A percentile compares a stretch with the other conserved stretches of the same genome.
Evolutionary conservation across 2,329 filamentous ascomycete genomes (phyloP).

Genomic region (Diaporthe batatas): DNA sequence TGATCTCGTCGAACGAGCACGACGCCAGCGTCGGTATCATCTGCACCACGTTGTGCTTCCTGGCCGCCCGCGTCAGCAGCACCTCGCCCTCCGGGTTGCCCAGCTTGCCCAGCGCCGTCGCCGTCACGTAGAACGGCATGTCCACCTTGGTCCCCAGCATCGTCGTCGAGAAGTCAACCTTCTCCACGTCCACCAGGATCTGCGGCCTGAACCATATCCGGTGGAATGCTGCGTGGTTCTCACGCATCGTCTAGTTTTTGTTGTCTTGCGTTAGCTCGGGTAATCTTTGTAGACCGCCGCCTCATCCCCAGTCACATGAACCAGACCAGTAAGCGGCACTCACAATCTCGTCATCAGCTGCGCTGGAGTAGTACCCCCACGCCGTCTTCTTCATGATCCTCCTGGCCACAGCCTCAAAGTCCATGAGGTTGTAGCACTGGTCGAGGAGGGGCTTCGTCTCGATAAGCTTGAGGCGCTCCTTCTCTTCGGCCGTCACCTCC

Average conservation of each 20-base stretch:
- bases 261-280: neutral
- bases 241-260: conserved; percentile 81
- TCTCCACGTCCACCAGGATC: conserved; percentile 89
- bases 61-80: conserved; percentile 85
- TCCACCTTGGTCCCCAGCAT: conserved; percentile 91
- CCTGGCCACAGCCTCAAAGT: conserved; percentile 94
- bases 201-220: conserved; percentile 96
- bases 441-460: conserved; percentile 82
- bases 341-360: conserved; percentile 90
- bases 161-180: conserved; percentile 87
- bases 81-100: conserved; percentile 96
- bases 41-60: conserved; percentile 90
- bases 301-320: neutral
- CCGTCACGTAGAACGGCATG: conserved; percentile 96
- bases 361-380: conserved; percentile 98
- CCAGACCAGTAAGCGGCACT: conserved; percentile 47
- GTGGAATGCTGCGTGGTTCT: conserved; percentile 96
- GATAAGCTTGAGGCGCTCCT: conserved; percentile 79
- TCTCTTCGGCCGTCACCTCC: conserved; percentile 71
- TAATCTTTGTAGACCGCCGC: too few species aligned
- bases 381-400: conserved; percentile 95
- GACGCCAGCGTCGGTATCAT: conserved; percentile 99
- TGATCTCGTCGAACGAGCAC: conserved; percentile 97
- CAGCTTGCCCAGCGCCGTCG: conserved; percentile 94
- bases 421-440: conserved; percentile 93